Evolutionary conservation across 1,284 basidiomycete genomes (phyloP).

Genomic region (Phellinidium pouzarii): DNA sequence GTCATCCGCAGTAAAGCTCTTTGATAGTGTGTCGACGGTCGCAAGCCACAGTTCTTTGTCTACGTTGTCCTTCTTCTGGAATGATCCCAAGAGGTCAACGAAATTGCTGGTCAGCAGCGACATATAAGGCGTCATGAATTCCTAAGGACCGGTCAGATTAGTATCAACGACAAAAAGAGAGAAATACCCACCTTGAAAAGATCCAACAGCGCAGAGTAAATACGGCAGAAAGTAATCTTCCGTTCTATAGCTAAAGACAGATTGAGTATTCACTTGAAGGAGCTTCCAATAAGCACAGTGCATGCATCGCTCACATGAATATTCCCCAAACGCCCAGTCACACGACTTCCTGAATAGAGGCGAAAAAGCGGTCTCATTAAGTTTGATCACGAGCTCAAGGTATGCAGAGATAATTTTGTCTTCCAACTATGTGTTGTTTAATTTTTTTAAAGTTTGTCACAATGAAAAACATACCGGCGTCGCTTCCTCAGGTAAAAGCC

Average conservation of each 20-base stretch:
- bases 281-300: neutral
- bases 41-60: constrained; percentile 56
- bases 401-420: constrained; percentile 65
- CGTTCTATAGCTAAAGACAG: constrained; percentile 33
- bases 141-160: constrained; percentile 35
- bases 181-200: constrained; percentile 69
- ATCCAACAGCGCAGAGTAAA: constrained; percentile 68
- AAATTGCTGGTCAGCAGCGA: constrained; percentile 68
- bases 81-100: constrained; percentile 56
- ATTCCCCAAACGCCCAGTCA: constrained; percentile 86
- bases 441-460: constrained; percentile 6
- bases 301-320: constrained; percentile 36
- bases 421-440: constrained; percentile 38
- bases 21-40: constrained; percentile 57
- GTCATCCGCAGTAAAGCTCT: constrained; percentile 76
- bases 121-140: constrained; percentile 88
- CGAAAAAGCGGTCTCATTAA: constrained; percentile 90
- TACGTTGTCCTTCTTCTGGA: constrained; percentile 28
- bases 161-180: neutral
- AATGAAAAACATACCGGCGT: constrained; percentile 30
- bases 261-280: neutral
- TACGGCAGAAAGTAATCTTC: constrained; percentile 64
- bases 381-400: constrained; percentile 84
- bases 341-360: constrained; percentile 89
- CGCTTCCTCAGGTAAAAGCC: constrained; percentile 27